Evolutionary conservation across 345 rosid species (phyloP).

Genomic region (Populus simonii): DNA sequence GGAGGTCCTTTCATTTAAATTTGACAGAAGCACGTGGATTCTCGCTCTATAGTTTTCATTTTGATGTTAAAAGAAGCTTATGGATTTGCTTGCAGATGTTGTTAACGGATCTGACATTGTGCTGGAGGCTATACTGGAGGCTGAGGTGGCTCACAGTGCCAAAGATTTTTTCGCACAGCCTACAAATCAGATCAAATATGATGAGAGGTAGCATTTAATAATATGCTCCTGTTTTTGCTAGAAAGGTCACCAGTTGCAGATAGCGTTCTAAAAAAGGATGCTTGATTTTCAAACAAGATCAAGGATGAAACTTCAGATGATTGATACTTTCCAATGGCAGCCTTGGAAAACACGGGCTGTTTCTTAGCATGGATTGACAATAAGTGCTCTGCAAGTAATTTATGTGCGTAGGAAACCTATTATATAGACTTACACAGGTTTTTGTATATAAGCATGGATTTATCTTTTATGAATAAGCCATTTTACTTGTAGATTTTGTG

Average conservation of each 20-base stretch:
- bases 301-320: no score
- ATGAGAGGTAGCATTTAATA: neutral
- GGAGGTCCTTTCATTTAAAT: neutral
- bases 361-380: neutral
- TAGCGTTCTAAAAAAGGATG: neutral
- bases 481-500: no score
- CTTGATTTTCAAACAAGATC: no score
- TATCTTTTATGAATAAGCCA: no score
- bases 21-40: neutral
- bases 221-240: neutral
- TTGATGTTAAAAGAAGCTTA: neutral
- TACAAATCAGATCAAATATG: slow-evolving; percentile 44
- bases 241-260: neutral
- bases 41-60: neutral
- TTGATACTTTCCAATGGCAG: neutral
- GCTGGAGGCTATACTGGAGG: slow-evolving; percentile 65
- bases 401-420: no score
- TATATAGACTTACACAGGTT: no score
- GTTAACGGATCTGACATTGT: slow-evolving; percentile 58
- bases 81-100: slow-evolving; percentile 35
- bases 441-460: no score
- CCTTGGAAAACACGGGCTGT: neutral
- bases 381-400: no score
- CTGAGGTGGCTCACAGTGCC: slow-evolving; percentile 62
- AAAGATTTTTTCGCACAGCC: slow-evolving; percentile 62